Percentiles rank a stretch among this genome's conserved stretches.
These are phyloP conservation scores for Amaranthus palmeri DNA, from an alignment of 148 eudicot genomes.

Conservation along the genomic window DNA sequence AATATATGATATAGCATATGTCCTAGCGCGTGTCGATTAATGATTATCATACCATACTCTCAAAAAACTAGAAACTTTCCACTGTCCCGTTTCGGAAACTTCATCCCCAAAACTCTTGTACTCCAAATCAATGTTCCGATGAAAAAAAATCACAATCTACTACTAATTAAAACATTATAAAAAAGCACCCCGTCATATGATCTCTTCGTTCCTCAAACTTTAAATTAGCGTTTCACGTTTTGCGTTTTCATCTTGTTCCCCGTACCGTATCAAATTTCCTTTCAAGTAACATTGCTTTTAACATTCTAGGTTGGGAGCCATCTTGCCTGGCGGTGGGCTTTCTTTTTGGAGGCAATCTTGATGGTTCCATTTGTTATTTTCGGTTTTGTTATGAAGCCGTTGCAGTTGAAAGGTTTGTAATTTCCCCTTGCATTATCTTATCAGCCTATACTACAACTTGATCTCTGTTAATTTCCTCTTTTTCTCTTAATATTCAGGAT, in stretches of 20 bases:
- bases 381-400: slow-evolving; percentile 82
- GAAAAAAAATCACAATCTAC: too few relatives aligned
- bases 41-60: not conserved
- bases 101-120: too few relatives aligned
- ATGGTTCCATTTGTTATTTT: slow-evolving; percentile 92
- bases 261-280: too few relatives aligned
- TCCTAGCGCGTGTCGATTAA: not conserved
- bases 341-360: slow-evolving; percentile 65
- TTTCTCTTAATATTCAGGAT: slow-evolving; percentile 43
- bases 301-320: slow-evolving; percentile 54
- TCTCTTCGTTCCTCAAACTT: too few relatives aligned
- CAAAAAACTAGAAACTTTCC: too few relatives aligned
- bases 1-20: too few relatives aligned
- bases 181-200: too few relatives aligned
- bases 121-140: too few relatives aligned
- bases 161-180: too few relatives aligned
- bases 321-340: slow-evolving; percentile 80
- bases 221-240: too few relatives aligned
- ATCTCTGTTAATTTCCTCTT: slow-evolving; percentile 5
- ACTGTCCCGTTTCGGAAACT: too few relatives aligned
- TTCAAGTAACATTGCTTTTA: not conserved
- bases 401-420: slow-evolving; percentile 75
- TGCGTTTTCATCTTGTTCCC: too few relatives aligned
- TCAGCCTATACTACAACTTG: not conserved
- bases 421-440: not conserved